Conservation (phyloP, 2,329 filamentous ascomycete genomes). For the Talaromyces sp. region DNA sequence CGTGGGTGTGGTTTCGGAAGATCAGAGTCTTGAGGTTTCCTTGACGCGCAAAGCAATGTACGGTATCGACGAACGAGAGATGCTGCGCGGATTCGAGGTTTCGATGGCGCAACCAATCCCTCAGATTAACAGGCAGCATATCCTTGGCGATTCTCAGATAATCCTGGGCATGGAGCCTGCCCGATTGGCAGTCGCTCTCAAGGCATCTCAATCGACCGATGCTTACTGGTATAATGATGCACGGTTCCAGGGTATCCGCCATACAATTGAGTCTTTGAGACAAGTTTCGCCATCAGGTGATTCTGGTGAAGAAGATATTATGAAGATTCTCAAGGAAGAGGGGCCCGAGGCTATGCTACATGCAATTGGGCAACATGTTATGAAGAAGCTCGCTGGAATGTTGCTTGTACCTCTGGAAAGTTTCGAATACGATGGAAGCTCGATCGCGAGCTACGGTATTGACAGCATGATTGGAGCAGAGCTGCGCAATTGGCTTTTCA, state of each 20-base stretch:
- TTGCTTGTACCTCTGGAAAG: neutral
- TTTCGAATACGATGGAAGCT: neutral
- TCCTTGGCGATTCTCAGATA: neutral
- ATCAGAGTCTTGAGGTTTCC: neutral
- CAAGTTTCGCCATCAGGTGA: too few species aligned
- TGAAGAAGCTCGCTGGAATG: neutral
- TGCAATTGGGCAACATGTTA: neutral
- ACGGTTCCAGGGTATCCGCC: too few species aligned
- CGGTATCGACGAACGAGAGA: neutral
- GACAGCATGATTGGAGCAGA: neutral
- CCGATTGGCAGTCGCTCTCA: too few species aligned
- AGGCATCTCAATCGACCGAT: neutral
- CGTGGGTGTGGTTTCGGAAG: neutral
- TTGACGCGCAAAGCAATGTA: neutral
- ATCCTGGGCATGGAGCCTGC: neutral
- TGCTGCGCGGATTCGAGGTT: neutral
- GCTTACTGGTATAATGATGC: neutral
- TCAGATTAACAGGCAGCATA: neutral
- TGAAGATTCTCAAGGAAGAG: too few species aligned
- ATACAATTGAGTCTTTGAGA: too few species aligned
- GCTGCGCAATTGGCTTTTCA: neutral
- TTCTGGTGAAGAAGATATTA: too few species aligned
- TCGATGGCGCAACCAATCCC: neutral
- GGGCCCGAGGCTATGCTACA: neutral
- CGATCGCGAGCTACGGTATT: neutral